Percentiles rank a stretch among this genome's conserved stretches.
These are phyloP conservation scores for Suillus subalutaceus DNA, from an alignment of 768 basidiomycete species.

Conservation along the genomic window DNA sequence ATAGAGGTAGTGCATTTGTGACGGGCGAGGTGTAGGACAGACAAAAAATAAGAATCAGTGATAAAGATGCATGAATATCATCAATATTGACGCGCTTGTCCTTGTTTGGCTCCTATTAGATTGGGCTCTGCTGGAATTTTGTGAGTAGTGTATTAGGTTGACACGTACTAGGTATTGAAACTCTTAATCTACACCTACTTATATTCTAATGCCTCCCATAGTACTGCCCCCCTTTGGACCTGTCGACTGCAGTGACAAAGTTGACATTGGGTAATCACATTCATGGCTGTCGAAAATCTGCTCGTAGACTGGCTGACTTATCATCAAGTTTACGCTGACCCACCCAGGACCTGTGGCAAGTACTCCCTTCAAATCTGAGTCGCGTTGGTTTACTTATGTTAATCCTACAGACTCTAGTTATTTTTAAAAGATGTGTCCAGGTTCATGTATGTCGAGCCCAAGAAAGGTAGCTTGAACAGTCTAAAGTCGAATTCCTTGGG, in stretches of 20 bases:
- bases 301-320: background rate
- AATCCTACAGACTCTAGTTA: background rate
- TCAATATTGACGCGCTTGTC: background rate
- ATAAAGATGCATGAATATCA: background rate
- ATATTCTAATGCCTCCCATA: background rate
- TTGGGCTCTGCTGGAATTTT: background rate
- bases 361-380: background rate
- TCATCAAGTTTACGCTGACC: background rate
- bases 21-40: background rate
- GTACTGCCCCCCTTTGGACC: background rate
- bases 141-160: background rate
- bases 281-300: background rate
- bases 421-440: background rate
- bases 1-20: background rate
- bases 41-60: background rate
- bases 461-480: too few relatives aligned
- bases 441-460: background rate
- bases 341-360: background rate
- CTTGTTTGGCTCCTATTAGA: constrained; percentile 1
- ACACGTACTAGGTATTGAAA: background rate
- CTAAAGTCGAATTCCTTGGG: too few relatives aligned
- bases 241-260: background rate
- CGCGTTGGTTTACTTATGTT: background rate
- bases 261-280: background rate
- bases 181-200: background rate